Conservation (phyloP, 345 rosid genomes). For the Gossypium arboreum region DNA sequence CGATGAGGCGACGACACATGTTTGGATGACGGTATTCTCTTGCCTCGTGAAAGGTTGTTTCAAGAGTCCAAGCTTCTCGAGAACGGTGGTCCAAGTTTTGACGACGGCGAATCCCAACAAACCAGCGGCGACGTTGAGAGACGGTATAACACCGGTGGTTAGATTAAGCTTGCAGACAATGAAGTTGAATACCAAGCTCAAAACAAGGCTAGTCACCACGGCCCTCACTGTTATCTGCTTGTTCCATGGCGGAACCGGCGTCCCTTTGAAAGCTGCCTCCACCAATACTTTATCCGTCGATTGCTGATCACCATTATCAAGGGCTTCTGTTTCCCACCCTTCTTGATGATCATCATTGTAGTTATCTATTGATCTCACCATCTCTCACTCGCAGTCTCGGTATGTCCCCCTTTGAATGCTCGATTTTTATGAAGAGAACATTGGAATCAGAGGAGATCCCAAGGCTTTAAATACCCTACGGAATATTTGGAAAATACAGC, state of each 20-base stretch:
- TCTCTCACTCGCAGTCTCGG: background rate
- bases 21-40: conserved; percentile 83
- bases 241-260: conserved; percentile 46
- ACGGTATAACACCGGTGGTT: conserved; percentile 67
- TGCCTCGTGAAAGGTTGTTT: conserved; percentile 82
- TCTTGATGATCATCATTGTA: background rate
- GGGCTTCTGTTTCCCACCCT: background rate
- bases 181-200: conserved; percentile 58
- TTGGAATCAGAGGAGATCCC: background rate
- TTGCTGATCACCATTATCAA: background rate
- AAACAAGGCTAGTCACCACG: conserved; percentile 35
- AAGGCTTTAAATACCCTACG: background rate
- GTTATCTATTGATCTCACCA: conserved; percentile 7
- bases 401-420: background rate
- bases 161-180: conserved; percentile 69
- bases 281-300: background rate
- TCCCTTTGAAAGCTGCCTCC: conserved; percentile 41
- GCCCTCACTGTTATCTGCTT: conserved; percentile 50
- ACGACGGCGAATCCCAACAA: conserved; percentile 51
- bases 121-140: conserved; percentile 64
- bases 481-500: background rate
- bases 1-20: conserved; percentile 85
- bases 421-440: background rate
- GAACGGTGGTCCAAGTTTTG: conserved; percentile 38
- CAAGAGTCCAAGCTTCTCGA: conserved; percentile 43